Conservation (phyloP, 1,284 basidiomycete genomes). For the Bjerkandera adusta region DNA sequence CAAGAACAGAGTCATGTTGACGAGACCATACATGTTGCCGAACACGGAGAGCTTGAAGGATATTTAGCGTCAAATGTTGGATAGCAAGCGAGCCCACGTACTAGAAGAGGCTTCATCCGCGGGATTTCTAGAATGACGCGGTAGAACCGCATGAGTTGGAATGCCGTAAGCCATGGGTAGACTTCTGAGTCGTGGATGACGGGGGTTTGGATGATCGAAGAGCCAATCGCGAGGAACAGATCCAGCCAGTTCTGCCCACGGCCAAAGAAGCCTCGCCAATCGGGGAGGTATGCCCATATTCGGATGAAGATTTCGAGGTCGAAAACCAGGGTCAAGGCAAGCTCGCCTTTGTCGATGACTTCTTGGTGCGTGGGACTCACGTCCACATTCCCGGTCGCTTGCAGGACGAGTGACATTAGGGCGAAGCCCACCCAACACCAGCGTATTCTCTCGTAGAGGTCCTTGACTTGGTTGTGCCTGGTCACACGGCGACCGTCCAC, state of each 20-base stretch:
- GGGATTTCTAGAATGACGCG: conserved; percentile 90
- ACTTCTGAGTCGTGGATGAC: conserved; percentile 60
- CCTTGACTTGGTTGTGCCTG: conserved; percentile 47
- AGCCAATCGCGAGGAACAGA: conserved; percentile 75
- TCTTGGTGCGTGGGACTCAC: conserved; percentile 44
- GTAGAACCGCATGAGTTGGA: conserved; percentile 91
- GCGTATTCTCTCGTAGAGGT: conserved; percentile 58
- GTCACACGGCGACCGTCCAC: conserved; percentile 42
- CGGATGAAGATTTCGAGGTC: conserved; percentile 88
- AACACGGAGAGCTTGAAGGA: conserved; percentile 75
- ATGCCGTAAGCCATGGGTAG: conserved; percentile 91
- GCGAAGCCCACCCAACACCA: conserved; percentile 82
- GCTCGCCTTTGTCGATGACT: conserved; percentile 67
- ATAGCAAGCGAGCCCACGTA: conserved; percentile 33
- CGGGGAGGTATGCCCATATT: conserved; percentile 64
- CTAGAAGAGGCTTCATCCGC: conserved; percentile 78
- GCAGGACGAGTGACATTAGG: conserved; percentile 70
- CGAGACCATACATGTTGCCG: conserved; percentile 88
- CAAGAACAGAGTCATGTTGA: conserved; percentile 94
- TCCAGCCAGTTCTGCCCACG: conserved; percentile 79
- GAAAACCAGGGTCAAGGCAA: conserved; percentile 83
- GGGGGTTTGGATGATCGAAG: conserved; percentile 87
- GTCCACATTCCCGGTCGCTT: conserved; percentile 72
- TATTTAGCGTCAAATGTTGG: conserved; percentile 1
- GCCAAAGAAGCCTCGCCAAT: conserved; percentile 80